Conservation (phyloP, 2,329 filamentous ascomycete genomes). For the Aspergillus novoparasiticus region DNA sequence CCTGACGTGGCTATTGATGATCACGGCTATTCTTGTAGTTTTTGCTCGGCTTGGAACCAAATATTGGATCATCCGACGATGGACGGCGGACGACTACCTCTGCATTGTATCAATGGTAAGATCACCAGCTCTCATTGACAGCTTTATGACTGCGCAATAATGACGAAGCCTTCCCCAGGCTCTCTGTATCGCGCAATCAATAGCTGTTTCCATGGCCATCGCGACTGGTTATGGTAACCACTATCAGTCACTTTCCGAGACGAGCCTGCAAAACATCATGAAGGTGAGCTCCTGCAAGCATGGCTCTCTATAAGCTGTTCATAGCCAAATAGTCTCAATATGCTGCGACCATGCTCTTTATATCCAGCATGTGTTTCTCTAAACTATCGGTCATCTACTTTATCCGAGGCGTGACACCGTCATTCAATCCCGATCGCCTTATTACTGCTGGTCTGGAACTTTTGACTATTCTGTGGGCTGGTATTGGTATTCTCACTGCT, state of each 20-base stretch:
- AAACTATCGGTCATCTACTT: constrained; percentile 30
- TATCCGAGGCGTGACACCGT: constrained; percentile 26
- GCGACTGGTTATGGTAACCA: constrained; percentile 27
- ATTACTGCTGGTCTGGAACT: constrained; percentile 19
- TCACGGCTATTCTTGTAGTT: constrained; percentile 26
- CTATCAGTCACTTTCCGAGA: constrained; percentile 10
- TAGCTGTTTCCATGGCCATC: constrained; percentile 27
- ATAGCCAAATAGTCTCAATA: constrained; percentile 22
- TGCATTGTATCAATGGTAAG: constrained; percentile 25
- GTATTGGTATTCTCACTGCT: constrained; percentile 18
- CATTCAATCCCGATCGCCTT: constrained; percentile 18
- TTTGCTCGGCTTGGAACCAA: constrained; percentile 29
- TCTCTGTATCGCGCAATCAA: constrained; percentile 22
- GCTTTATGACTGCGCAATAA: background rate
- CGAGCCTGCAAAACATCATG: constrained; percentile 17
- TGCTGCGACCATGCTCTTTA: constrained; percentile 26
- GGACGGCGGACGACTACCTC: constrained; percentile 26
- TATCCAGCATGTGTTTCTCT: constrained; percentile 25
- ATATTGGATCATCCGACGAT: constrained; percentile 26
- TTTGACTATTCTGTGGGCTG: constrained; percentile 19
- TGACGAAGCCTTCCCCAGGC: constrained; percentile 3
- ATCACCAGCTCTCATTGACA: background rate
- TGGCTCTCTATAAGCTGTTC: background rate
- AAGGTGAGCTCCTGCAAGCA: constrained; percentile 17
- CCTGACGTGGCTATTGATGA: constrained; percentile 30